Evolutionary conservation across 768 basidiomycete species (phyloP), one percentile per base, ranked within the genome.

Genomic region (Trametes coccinea): DNA sequence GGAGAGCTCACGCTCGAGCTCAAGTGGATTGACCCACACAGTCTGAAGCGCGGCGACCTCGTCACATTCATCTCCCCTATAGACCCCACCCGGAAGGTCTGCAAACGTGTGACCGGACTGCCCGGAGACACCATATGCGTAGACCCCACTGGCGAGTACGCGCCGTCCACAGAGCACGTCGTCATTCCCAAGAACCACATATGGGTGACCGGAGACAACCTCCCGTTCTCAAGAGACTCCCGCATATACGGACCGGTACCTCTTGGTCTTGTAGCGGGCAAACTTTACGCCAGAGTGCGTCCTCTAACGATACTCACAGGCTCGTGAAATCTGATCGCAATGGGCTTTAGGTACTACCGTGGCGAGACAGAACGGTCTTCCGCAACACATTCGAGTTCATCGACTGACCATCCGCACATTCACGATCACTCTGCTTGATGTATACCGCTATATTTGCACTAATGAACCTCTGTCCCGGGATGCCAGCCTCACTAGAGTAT

Each of bases 131-230:
- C 87, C 39, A 72, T 98, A 33, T 93, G 92, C 62, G 89, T 94
- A 22, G 94, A 98, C 72, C 95, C 95, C 17, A 88, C 88, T 3
- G 89, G 89, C 4, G 65, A 73, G 53, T 76, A 76, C 51, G 86
- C 84, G 8, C 84, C 87, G 9, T 85, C 86, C 10, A 80, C 79
- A 14, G 89, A 89, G 62, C 91, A 93, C 68, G 82, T 95, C 14
- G 70, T 86, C 30, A 76, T 98, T 9, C 96, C 96, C 1, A 83
- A 82, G 67, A 93, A 94, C 3, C 90, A 96, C 72, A 73, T 96
- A 27, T 98, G 96, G 96, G 79, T 96, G 33, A 83, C 79, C 52
- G 97, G 96, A 27, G 96, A 99, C 76, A 99, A 98, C 70, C 78
- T 89, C 45, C 79, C 84, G 29, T 80, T 79, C 65, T 95, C 94